Evolutionary conservation across 73 alveolate genomes (phyloP).

Genomic region (Paramecium tetraurelia): DNA sequence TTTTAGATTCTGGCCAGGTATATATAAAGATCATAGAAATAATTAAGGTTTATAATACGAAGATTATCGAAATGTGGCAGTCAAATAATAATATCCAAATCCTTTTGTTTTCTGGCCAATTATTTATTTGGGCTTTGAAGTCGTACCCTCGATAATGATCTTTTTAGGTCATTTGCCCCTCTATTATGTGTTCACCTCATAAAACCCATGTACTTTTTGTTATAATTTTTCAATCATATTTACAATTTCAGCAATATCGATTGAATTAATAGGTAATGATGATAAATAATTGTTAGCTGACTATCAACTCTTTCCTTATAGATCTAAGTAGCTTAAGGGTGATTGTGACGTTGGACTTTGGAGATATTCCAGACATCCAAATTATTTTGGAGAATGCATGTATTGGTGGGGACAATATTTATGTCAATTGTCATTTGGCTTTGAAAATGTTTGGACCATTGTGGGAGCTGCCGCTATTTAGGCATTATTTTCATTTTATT

Average conservation of each 20-base stretch:
- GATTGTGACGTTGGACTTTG: constrained; percentile 68
- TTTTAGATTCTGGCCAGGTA: constrained; percentile 66
- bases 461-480: constrained; percentile 44
- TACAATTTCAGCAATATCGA: background rate
- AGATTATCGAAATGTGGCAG: constrained; percentile 52
- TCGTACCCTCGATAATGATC: constrained; percentile 55
- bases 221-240: background rate
- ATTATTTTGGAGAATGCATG: constrained; percentile 77
- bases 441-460: constrained; percentile 61
- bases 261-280: background rate
- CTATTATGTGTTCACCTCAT: constrained; percentile 33
- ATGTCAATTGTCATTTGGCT: constrained; percentile 57
- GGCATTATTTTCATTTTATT: constrained; percentile 15
- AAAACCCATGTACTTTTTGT: background rate
- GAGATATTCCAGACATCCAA: constrained; percentile 81
- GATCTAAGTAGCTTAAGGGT: constrained; percentile 52
- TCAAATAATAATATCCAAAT: background rate
- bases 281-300: background rate
- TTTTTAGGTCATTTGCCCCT: constrained; percentile 58
- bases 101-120: constrained; percentile 45
- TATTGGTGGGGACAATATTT: constrained; percentile 73
- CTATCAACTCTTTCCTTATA: constrained; percentile 45
- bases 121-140: constrained; percentile 38
- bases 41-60: constrained; percentile 48
- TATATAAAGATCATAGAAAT: background rate